These are phyloP conservation scores for Pestalotiopsis sp. DNA, from an alignment of 2,329 filamentous ascomycete genomes.

Conservation along the genomic window DNA sequence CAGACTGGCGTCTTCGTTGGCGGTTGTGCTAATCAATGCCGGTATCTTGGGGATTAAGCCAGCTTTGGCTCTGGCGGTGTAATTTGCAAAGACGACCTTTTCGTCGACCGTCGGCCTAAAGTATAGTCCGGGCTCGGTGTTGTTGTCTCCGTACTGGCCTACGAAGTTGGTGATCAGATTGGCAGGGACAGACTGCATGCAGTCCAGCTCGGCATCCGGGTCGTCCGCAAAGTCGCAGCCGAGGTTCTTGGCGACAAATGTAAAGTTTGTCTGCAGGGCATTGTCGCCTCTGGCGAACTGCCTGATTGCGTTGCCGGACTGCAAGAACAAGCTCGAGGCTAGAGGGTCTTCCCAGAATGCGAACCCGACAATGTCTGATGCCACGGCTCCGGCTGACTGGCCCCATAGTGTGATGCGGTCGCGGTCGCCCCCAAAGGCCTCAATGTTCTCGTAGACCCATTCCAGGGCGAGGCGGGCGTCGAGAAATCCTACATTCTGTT, in stretches of 20 bases:
- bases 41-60: constrained; percentile 30
- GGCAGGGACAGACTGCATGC: constrained; percentile 38
- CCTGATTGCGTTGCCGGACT: constrained; percentile 14
- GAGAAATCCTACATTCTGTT: constrained; percentile 33
- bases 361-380: constrained; percentile 11
- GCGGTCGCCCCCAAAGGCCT: constrained; percentile 34
- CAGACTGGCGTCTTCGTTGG: constrained; percentile 27
- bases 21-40: constrained; percentile 27
- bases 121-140: constrained; percentile 26
- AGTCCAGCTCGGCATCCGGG: constrained; percentile 34
- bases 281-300: constrained; percentile 17
- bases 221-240: constrained; percentile 35
- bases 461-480: constrained; percentile 38
- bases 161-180: constrained; percentile 35
- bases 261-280: constrained; percentile 37
- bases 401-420: constrained; percentile 19
- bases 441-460: constrained; percentile 39
- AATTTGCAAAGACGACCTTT: constrained; percentile 35
- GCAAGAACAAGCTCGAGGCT: constrained; percentile 12
- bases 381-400: constrained; percentile 16
- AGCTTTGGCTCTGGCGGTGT: constrained; percentile 28
- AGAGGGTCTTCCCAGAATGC: constrained; percentile 14
- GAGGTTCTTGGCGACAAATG: constrained; percentile 40
- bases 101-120: constrained; percentile 35
- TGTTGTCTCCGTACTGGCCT: constrained; percentile 19